Conservation (phyloP, 78 protist genomes). For the Reticulomyxa filosa region DNA sequence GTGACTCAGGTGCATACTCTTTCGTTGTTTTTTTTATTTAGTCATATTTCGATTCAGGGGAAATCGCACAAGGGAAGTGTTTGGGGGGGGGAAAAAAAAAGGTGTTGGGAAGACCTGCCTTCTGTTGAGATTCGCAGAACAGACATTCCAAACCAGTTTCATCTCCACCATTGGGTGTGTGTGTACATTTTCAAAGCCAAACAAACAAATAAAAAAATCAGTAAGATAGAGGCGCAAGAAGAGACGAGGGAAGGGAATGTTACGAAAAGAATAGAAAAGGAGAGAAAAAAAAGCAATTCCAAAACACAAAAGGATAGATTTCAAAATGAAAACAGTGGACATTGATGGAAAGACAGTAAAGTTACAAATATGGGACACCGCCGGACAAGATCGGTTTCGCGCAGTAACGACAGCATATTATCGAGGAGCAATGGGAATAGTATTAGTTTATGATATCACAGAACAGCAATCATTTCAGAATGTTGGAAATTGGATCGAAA, state of each 20-base stretch:
- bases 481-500: not conserved
- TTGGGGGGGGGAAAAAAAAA: no score
- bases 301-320: not conserved
- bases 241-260: no score
- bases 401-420: not conserved
- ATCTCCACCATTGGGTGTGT: not conserved
- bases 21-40: no score
- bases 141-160: not conserved
- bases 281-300: no score
- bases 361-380: conserved; percentile 8
- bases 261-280: no score
- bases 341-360: not conserved
- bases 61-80: no score
- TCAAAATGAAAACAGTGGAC: not conserved
- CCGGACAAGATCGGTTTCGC: conserved; percentile 3
- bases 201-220: no score
- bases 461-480: conserved; percentile 44
- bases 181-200: no score
- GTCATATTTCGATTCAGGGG: no score
- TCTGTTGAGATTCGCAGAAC: not conserved
- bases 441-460: conserved; percentile 19
- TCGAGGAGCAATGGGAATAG: not conserved
- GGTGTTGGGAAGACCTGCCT: conserved; percentile 5
- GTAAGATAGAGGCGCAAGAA: no score
- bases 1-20: no score